Evolutionary conservation across 1,139 yeast species (phyloP).

Genomic region (Debaryomycetaceae sp.): DNA sequence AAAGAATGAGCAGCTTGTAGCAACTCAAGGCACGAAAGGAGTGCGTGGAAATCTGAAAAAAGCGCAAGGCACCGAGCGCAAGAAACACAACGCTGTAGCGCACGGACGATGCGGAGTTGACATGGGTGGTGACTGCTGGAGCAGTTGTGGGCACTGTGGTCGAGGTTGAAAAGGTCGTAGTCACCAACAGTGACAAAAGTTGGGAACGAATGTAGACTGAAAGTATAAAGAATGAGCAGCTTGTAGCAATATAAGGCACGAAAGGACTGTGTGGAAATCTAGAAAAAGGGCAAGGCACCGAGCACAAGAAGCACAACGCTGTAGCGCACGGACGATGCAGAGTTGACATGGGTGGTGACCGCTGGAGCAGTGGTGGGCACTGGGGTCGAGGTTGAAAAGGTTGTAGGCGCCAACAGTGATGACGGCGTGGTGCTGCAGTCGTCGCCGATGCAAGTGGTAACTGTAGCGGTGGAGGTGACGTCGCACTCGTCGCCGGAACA

Average conservation of each 20-base stretch:
- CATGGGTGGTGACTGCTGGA: too few species aligned
- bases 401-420: neutral
- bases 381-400: slow-evolving; percentile 1
- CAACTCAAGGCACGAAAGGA: too few species aligned
- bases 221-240: neutral
- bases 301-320: too few species aligned
- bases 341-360: too few species aligned
- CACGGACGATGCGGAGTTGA: too few species aligned
- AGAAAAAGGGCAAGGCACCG: too few species aligned
- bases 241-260: neutral
- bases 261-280: slow-evolving; percentile 1
- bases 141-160: slow-evolving; percentile 1
- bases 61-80: too few species aligned
- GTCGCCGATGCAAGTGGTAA: slow-evolving; percentile 1
- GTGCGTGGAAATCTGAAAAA: slow-evolving; percentile 1
- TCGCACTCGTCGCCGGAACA: neutral
- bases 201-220: too few species aligned
- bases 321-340: too few species aligned
- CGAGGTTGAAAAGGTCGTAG: slow-evolving; percentile 2
- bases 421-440: neutral
- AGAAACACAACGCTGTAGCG: too few species aligned
- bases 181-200: neutral
- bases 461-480: neutral
- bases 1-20: neutral
- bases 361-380: slow-evolving; percentile 1